Base-by-base conservation (phyloP, 208 protist genomes). In the Baffinella frigidus region DNA sequence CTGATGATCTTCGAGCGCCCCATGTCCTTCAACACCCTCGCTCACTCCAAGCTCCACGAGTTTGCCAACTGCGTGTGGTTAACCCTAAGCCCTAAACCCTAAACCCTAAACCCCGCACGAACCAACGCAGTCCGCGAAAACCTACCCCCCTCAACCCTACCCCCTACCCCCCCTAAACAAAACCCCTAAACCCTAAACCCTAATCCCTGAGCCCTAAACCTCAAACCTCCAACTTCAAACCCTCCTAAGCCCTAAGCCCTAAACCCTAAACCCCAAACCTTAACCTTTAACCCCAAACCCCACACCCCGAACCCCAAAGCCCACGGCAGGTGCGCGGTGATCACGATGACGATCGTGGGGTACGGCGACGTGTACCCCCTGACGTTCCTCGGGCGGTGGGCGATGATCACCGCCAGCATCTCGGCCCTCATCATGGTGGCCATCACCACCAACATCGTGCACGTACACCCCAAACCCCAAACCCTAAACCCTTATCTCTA, bases 361-460 rank as follows among this genome's bases (percentile, higher is more conserved):
- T 83, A 83, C 45, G 74, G 74, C 9, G 74, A 83, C 45, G 33
- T 44, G 27, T 83, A 62, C 74, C 74, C 74, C 1, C 17, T 2
- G 77, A 87, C 77, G 33, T 20, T 10, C 20, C 50, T 87, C 27
- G 77, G 77, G 33, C 77, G 77, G n/a, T 20, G 24, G 11, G 61
- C 50, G 38, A 67, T 67, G 48, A 87, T 87, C 39, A 38, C 61
- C 36, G 43, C 77, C 11, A 36, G 39, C 14, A 9, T 87, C 4
- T 87, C 77, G 3, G 77, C 77, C 3, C 43, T 87, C 33, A 87
- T 87, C 77, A 87, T 87, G 77, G 77, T 87, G 27, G 77, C 77
- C 50, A 67, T 83, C 45, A 35, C 74, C 27, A 83, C 74, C 9
- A 61, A 83, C 74, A 83, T 83, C n/a, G 74, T 83, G 11, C 14